Conservation (phyloP, 495 filamentous ascomycete genomes). For the Daldinia vernicosa region DNA sequence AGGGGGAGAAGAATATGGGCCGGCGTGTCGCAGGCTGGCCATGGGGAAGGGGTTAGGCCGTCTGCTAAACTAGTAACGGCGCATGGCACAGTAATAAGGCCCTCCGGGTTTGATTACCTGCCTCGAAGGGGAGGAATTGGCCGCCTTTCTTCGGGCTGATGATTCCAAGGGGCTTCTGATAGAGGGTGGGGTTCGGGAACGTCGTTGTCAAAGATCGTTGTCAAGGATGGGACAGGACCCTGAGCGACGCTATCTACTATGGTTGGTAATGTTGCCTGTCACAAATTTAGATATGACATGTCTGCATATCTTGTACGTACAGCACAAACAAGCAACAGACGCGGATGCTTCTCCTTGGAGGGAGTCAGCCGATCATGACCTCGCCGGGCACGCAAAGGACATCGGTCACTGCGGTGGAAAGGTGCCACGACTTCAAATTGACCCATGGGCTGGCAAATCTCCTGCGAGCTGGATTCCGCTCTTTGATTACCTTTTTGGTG, state of each 20-base stretch:
- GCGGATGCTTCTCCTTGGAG: slow-evolving; percentile 42
- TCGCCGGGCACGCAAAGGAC: slow-evolving; percentile 29
- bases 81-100: slow-evolving; percentile 39
- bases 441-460: slow-evolving; percentile 35
- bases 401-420: slow-evolving; percentile 40
- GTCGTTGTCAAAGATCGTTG: slow-evolving; percentile 16
- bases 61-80: slow-evolving; percentile 36
- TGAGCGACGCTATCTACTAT: slow-evolving; percentile 25
- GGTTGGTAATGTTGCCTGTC: slow-evolving; percentile 26
- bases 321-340: slow-evolving; percentile 41
- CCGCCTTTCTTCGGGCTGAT: slow-evolving; percentile 28
- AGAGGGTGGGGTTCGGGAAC: slow-evolving; percentile 27
- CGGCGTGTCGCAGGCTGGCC: slow-evolving; percentile 32
- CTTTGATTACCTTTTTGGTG: slow-evolving; percentile 30
- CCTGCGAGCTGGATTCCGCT: slow-evolving; percentile 32
- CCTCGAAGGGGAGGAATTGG: slow-evolving; percentile 35
- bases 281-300: slow-evolving; percentile 18
- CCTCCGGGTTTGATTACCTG: slow-evolving; percentile 40
- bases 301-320: slow-evolving; percentile 40
- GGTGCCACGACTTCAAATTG: slow-evolving; percentile 41
- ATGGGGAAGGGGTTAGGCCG: slow-evolving; percentile 38
- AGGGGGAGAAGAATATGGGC: slow-evolving; percentile 33
- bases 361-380: slow-evolving; percentile 36
- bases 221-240: slow-evolving; percentile 14
- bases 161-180: slow-evolving; percentile 29